phyloP scores from a whole-genome alignment of 2,329 filamentous ascomycete species.

The Cladosporium sphaerospermum region DNA sequence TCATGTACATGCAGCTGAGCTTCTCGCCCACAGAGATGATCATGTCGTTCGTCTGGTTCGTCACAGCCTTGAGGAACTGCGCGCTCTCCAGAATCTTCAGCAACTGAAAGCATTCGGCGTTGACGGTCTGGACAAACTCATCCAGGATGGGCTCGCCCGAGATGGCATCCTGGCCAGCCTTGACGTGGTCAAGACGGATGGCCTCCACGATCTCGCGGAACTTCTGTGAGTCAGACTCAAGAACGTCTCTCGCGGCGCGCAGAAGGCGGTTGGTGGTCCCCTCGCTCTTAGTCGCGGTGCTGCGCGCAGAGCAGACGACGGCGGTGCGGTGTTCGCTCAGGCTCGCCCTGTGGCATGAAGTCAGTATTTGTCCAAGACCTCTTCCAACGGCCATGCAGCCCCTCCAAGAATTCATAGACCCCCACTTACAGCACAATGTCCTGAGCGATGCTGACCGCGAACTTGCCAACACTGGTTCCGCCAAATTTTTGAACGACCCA shows the following conservation, averaged over 20 bases:
- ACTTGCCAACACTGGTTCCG: slow-evolving; percentile 92
- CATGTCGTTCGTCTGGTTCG: slow-evolving; percentile 52
- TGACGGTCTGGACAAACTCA: slow-evolving; percentile 59
- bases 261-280: slow-evolving; percentile 81
- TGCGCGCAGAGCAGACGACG: slow-evolving; percentile 91
- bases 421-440: slow-evolving; percentile 55
- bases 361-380: slow-evolving; percentile 5
- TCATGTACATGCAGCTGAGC: slow-evolving; percentile 87
- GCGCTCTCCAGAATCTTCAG: slow-evolving; percentile 65
- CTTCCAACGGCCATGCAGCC: background rate
- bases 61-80: slow-evolving; percentile 50
- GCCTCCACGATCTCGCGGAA: slow-evolving; percentile 72
- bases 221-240: slow-evolving; percentile 39
- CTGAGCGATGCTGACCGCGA: slow-evolving; percentile 55
- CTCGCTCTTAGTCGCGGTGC: slow-evolving; percentile 86
- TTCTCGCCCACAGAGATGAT: slow-evolving; percentile 96
- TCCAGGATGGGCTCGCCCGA: slow-evolving; percentile 37
- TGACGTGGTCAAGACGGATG: slow-evolving; percentile 75
- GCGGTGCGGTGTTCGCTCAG: slow-evolving; percentile 68
- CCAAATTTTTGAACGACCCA: slow-evolving; percentile 96
- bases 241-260: slow-evolving; percentile 41
- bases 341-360: slow-evolving; percentile 32
- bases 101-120: slow-evolving; percentile 73
- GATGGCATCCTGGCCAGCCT: slow-evolving; percentile 55
- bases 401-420: background rate